These are phyloP conservation scores for Liriodendron chinense DNA, from an alignment of 164 flowering plant species.

Conservation along the genomic window DNA sequence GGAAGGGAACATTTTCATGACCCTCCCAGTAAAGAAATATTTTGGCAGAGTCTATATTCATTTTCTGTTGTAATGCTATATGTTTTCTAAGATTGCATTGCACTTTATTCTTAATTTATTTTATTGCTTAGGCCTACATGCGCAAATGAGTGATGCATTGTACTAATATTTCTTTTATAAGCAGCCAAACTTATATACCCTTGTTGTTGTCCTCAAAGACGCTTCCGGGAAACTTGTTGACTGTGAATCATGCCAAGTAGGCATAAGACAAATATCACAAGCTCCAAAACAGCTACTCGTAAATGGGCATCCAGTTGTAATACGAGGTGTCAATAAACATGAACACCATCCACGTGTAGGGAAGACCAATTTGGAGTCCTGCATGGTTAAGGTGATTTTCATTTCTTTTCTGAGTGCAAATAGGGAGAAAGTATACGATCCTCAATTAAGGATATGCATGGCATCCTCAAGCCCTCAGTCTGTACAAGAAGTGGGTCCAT, in stretches of 20 bases:
- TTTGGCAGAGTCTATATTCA: neutral
- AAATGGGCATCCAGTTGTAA: slow-evolving; percentile 76
- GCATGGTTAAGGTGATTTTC: slow-evolving; percentile 82
- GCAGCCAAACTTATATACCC: slow-evolving; percentile 88
- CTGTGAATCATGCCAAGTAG: slow-evolving; percentile 94
- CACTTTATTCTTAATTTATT: neutral
- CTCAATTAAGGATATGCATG: neutral
- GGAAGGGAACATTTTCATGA: neutral
- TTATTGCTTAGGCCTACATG: neutral
- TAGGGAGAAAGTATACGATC: neutral
- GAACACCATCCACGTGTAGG: slow-evolving; percentile 97
- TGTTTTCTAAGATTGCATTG: neutral
- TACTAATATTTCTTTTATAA: slow-evolving; percentile 4
- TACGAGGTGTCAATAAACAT: slow-evolving; percentile 95
- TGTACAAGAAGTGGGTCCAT: neutral
- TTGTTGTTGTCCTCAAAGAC: slow-evolving; percentile 82
- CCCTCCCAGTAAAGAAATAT: neutral
- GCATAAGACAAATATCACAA: slow-evolving; percentile 68
- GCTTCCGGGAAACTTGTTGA: slow-evolving; percentile 67
- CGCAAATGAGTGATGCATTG: neutral
- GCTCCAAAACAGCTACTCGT: slow-evolving; percentile 88
- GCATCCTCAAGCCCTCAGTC: neutral
- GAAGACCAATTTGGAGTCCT: slow-evolving; percentile 86
- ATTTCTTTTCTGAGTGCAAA: neutral
- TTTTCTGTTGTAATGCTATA: neutral